Evolutionary conservation across 768 basidiomycete species (phyloP).

Genomic region (Erythrobasidium yunnanense): DNA sequence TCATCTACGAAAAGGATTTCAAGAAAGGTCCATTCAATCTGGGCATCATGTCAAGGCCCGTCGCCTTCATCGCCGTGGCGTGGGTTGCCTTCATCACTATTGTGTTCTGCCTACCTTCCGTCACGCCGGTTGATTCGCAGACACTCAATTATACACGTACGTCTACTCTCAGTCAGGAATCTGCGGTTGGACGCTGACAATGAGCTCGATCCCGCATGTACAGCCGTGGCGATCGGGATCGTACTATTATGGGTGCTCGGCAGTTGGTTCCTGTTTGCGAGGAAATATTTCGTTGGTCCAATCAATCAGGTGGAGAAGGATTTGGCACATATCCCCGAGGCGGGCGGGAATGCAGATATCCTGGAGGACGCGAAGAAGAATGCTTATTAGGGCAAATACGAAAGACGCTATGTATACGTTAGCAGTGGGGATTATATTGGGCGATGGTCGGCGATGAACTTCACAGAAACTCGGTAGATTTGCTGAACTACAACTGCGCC

Average conservation of each 20-base stretch:
- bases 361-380: too few relatives aligned
- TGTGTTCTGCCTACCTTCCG: conserved; percentile 56
- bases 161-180: too few relatives aligned
- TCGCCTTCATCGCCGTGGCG: conserved; percentile 50
- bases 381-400: too few relatives aligned
- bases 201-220: conserved; percentile 62
- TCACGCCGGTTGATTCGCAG: conserved; percentile 48
- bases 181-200: conserved; percentile 41
- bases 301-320: not conserved
- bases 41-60: conserved; percentile 53
- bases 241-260: conserved; percentile 56
- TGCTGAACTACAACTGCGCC: too few relatives aligned
- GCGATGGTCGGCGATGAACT: too few relatives aligned
- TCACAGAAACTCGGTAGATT: too few relatives aligned
- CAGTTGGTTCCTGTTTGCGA: conserved; percentile 60
- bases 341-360: not conserved
- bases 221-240: conserved; percentile 64
- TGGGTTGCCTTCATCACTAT: conserved; percentile 68
- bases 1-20: conserved; percentile 45
- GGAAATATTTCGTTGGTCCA: conserved; percentile 64
- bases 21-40: conserved; percentile 63
- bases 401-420: too few relatives aligned
- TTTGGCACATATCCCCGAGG: not conserved
- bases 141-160: not conserved
- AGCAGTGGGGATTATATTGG: too few relatives aligned